A percentile compares a stretch with the other conserved stretches of the same genome.
Conservation (phyloP, 1,139 yeast genomes). For the Yamadazyma taylorii region DNA sequence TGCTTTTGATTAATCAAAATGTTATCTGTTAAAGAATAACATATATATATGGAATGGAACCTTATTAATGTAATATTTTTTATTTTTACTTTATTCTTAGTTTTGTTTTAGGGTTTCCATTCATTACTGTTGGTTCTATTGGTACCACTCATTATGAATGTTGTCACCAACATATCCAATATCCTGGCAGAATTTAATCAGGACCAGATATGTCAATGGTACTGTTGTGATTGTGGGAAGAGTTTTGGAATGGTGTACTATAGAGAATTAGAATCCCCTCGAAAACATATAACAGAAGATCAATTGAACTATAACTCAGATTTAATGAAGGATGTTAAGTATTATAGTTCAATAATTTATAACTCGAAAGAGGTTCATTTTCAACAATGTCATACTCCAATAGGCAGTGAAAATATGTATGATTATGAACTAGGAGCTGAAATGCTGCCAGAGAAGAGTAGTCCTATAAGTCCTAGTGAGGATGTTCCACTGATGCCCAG, state of each 20-base stretch:
- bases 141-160: neutral
- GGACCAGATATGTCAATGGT: slow-evolving; percentile 52
- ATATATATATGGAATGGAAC: too few relatives aligned
- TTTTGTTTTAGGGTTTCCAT: too few relatives aligned
- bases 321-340: slow-evolving; percentile 21
- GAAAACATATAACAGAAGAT: too few relatives aligned
- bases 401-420: slow-evolving; percentile 2
- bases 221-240: slow-evolving; percentile 54
- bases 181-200: neutral
- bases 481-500: slow-evolving; percentile 6
- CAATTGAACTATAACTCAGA: slow-evolving; percentile 7
- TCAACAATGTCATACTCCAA: slow-evolving; percentile 8
- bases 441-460: too few relatives aligned
- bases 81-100: too few relatives aligned
- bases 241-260: slow-evolving; percentile 44
- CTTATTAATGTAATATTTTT: too few relatives aligned
- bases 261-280: slow-evolving; percentile 18
- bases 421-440: slow-evolving; percentile 3
- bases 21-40: too few relatives aligned
- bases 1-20: too few relatives aligned
- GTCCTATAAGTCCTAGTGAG: slow-evolving; percentile 3
- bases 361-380: slow-evolving; percentile 16
- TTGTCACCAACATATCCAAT: neutral
- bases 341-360: slow-evolving; percentile 32
- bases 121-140: too few relatives aligned